Conservation (phyloP, 1,139 yeast species). For the Suhomyces coccinellae region DNA sequence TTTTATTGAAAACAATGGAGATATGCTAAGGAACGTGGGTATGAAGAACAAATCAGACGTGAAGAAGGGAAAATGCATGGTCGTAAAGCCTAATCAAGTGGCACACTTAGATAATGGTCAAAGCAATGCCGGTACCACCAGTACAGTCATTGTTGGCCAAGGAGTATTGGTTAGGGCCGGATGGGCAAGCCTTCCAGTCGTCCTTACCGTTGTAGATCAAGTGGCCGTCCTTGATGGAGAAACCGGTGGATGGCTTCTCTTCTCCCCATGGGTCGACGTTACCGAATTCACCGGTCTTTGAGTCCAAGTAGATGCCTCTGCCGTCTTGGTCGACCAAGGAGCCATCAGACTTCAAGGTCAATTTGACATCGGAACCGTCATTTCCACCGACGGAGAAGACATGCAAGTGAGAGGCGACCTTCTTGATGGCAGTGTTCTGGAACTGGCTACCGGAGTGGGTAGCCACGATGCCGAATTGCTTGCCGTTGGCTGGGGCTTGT, state of each 20-base stretch:
- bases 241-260: conserved; percentile 26
- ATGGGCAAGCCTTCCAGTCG: conserved; percentile 30
- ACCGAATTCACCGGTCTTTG: conserved; percentile 32
- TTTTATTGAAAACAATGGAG: background rate
- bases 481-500: conserved; percentile 5
- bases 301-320: conserved; percentile 27
- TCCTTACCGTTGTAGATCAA: conserved; percentile 25
- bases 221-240: conserved; percentile 24
- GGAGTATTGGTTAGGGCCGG: conserved; percentile 26
- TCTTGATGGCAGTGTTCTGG: conserved; percentile 26
- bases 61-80: conserved; percentile 4
- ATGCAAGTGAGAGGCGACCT: conserved; percentile 30
- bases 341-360: conserved; percentile 26
- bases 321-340: conserved; percentile 32
- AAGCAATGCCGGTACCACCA: conserved; percentile 31
- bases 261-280: conserved; percentile 30
- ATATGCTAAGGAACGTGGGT: conserved; percentile 3
- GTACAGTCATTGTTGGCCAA: conserved; percentile 28
- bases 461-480: conserved; percentile 20
- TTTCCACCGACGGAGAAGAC: conserved; percentile 35
- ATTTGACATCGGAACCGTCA: conserved; percentile 26
- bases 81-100: background rate
- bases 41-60: background rate
- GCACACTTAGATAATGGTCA: conserved; percentile 15
- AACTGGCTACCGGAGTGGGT: conserved; percentile 24